phyloP scores from a whole-genome alignment of 148 eudicot genomes.

The Talinum fruticosum region DNA sequence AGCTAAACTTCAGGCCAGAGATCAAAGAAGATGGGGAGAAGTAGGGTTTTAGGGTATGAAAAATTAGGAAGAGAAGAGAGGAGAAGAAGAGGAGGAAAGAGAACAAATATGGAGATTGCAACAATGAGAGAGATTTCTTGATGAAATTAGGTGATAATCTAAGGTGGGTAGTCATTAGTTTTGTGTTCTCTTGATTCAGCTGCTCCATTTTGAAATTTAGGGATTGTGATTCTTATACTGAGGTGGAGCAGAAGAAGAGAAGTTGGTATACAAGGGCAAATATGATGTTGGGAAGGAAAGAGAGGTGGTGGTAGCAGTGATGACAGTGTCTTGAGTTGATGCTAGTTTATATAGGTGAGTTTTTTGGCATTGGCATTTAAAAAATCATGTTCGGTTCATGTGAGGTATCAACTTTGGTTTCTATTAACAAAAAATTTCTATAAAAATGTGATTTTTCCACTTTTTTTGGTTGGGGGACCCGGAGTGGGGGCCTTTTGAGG shows the following conservation, averaged over 20 bases:
- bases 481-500: no score
- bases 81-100: constrained; percentile 18
- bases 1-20: constrained; percentile 24
- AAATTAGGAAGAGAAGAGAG: constrained; percentile 10
- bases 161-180: background rate
- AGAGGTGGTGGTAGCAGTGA: no score
- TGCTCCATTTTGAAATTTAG: constrained; percentile 5
- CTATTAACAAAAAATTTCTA: no score
- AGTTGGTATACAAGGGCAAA: constrained; percentile 1
- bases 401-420: no score
- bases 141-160: constrained; percentile 7
- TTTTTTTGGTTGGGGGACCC: no score
- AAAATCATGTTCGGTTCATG: no score
- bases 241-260: background rate
- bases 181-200: background rate
- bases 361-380: no score
- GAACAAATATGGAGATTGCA: constrained; percentile 14
- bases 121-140: background rate
- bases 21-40: constrained; percentile 16
- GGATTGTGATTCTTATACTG: background rate
- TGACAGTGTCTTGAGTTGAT: no score
- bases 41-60: constrained; percentile 16
- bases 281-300: background rate
- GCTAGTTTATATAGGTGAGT: no score
- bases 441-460: no score